Conservation (phyloP, 345 rosid genomes). For the Arabidopsis thaliana region DNA sequence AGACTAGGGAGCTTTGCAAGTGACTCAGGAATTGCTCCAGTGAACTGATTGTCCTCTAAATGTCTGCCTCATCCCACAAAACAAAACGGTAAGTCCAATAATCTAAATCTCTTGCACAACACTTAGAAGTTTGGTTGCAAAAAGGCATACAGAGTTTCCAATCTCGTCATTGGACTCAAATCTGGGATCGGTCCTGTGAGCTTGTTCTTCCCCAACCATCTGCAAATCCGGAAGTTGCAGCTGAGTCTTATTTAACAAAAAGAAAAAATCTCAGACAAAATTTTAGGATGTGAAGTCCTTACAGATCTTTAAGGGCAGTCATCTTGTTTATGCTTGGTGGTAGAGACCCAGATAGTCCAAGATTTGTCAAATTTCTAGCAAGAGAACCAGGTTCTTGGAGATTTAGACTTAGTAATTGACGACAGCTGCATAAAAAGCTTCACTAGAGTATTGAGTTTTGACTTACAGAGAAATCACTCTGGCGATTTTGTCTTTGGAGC, state of each 20-base stretch:
- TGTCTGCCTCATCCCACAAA: conserved; percentile 54
- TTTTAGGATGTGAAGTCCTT: conserved; percentile 42
- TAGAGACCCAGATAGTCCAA: conserved; percentile 65
- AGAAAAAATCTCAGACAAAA: not conserved
- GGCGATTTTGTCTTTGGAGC: conserved; percentile 57
- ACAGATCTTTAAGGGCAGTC: conserved; percentile 72
- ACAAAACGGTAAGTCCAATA: conserved; percentile 18
- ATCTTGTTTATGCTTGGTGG: conserved; percentile 59
- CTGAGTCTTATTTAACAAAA: conserved; percentile 31
- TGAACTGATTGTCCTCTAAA: conserved; percentile 73
- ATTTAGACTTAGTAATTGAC: not conserved
- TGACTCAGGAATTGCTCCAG: conserved; percentile 71
- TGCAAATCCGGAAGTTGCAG: conserved; percentile 43
- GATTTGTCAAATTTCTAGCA: conserved; percentile 69
- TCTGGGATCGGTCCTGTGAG: conserved; percentile 77
- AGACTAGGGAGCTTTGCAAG: conserved; percentile 58
- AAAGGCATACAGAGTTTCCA: conserved; percentile 68
- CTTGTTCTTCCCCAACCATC: conserved; percentile 75
- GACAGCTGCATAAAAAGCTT: conserved; percentile 8
- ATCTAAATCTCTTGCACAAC: conserved; percentile 20
- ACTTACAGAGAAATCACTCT: conserved; percentile 77
- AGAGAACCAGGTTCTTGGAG: not conserved
- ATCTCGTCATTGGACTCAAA: conserved; percentile 52
- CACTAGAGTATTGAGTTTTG: conserved; percentile 21
- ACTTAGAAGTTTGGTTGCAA: conserved; percentile 13